Base-by-base conservation (phyloP, 352 stramenopile species). In the Pythium utonaiense region DNA sequence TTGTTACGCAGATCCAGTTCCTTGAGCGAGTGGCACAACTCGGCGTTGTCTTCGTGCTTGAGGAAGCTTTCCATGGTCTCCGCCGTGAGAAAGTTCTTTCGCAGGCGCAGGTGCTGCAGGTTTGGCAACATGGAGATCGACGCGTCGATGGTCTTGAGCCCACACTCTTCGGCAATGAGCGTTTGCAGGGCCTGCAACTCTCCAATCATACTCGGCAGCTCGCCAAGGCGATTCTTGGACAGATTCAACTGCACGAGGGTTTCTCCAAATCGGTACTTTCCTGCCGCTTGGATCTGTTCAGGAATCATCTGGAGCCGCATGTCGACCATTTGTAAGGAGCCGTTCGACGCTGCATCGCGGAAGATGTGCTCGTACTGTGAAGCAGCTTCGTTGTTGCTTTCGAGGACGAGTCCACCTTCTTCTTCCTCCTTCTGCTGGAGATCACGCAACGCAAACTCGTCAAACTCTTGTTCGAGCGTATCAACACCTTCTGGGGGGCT, bases 1-100 rank as follows among this genome's bases (percentile, higher is more conserved):
- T 93, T 93, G 67, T 88, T 86, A 28, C 80, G 74, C 12, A 93
- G 52, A 71, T 93, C 83, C 28, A 93, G 55, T 41, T 93, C 80
- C 49, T 88, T 83, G 33, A 93, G 54, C 33, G 77, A 76, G 3
- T 63, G 63, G 53, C 64, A 75, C 19, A 88, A 45, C 12, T 60
- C 69, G 16, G 72, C 60, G 47, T 53, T 36, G 17, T 45, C 59
- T 36, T 67, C 68, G 1, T 48, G 57, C 21, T 24, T 38, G 19
- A 91, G 71, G 47, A 89, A 62, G 0, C 38, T 52, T 60, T 89
- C 70, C 3, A 94, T 25, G 22, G 74, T 71, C 12, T 77, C 62
- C 0, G 76, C 66, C 7, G 80, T 88, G 17, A 95, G 64, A n/a
- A 66, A 66, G 34, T 95, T 95, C 60, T 95, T 93, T 40, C 78